Conservation (phyloP, 1,139 yeast species). For the Scheffersomyces stambukii region DNA sequence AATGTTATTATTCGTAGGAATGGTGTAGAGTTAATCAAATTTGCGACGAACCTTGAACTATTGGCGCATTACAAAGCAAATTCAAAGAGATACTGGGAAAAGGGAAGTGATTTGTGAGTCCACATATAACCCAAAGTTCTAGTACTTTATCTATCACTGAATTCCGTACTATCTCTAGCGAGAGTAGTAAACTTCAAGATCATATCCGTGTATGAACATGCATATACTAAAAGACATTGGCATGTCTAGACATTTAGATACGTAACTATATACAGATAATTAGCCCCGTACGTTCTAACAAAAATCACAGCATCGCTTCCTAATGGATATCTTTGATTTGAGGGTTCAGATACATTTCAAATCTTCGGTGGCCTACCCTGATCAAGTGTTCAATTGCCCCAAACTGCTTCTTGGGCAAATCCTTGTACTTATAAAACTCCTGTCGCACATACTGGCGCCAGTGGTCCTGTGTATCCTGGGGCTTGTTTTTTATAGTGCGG, state of each 20-base stretch:
- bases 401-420: conserved; percentile 73
- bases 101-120: no score
- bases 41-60: no score
- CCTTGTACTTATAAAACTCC: conserved; percentile 62
- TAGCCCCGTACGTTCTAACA: no score
- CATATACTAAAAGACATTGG: conserved; percentile 1
- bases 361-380: conserved; percentile 68
- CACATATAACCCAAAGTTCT: no score
- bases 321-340: conserved; percentile 61
- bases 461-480: conserved; percentile 37
- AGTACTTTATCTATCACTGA: neutral
- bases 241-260: conserved; percentile 1
- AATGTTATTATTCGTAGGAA: no score
- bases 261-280: conserved; percentile 1
- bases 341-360: conserved; percentile 69
- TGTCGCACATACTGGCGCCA: conserved; percentile 46
- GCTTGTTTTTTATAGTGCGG: conserved; percentile 54
- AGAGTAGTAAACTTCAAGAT: no score
- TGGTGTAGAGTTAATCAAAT: no score
- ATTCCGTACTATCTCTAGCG: no score
- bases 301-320: conserved; percentile 1
- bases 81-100: no score
- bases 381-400: conserved; percentile 82
- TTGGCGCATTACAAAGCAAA: no score
- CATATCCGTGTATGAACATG: no score